Evolutionary conservation across 805 yeast species (phyloP).

Genomic region (Pichia sporocuriosa): DNA sequence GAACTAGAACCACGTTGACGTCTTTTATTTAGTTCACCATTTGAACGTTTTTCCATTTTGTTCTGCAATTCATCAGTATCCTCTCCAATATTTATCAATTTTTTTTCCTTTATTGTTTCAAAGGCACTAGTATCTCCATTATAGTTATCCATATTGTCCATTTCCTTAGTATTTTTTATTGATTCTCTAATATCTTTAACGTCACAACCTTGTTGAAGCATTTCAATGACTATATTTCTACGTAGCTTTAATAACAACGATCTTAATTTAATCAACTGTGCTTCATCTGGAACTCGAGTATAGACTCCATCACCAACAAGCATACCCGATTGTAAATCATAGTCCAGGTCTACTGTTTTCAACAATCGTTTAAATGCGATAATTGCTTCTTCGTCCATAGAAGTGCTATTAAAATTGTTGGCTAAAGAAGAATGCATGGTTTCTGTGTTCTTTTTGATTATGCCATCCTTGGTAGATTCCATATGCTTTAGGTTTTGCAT

Average conservation of each 20-base stretch:
- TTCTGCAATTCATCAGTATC: conserved; percentile 15
- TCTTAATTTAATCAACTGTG: background rate
- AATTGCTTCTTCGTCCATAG: background rate
- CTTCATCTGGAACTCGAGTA: background rate
- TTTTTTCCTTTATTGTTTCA: conserved; percentile 8
- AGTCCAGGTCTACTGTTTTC: background rate
- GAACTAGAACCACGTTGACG: too few species aligned
- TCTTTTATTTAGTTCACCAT: conserved; percentile 1
- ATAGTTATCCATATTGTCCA: background rate
- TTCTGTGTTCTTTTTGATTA: too few species aligned
- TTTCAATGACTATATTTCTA: conserved; percentile 1
- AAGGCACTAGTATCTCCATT: background rate
- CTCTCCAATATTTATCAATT: conserved; percentile 7
- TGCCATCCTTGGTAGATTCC: too few species aligned
- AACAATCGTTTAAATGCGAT: background rate
- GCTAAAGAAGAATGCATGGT: too few species aligned
- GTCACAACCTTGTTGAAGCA: background rate
- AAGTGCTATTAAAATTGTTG: background rate
- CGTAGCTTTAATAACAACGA: background rate
- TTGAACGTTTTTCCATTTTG: conserved; percentile 9
- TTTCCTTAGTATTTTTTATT: background rate
- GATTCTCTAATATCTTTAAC: background rate
- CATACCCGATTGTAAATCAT: background rate
- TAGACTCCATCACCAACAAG: background rate
- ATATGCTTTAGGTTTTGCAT: too few species aligned